Percentiles rank a stretch among this genome's conserved stretches.
Conservation (phyloP, 768 basidiomycete genomes). For the Termitomyces sp. region DNA sequence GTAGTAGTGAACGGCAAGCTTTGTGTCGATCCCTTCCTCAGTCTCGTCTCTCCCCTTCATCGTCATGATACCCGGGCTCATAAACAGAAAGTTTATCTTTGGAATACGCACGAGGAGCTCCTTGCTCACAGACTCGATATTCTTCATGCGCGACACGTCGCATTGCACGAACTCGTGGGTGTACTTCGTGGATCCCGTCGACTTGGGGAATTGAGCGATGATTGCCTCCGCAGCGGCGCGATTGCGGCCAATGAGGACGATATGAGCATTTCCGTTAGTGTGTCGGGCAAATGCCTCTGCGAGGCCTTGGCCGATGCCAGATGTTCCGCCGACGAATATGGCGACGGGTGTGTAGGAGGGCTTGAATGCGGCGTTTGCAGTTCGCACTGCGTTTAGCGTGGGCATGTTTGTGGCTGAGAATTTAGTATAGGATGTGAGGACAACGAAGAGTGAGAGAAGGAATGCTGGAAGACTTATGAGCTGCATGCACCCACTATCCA, state of each 20-base stretch:
- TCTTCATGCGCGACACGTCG: slow-evolving; percentile 40
- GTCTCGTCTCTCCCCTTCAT: slow-evolving; percentile 29
- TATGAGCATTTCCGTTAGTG: slow-evolving; percentile 38
- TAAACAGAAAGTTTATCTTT: slow-evolving; percentile 46
- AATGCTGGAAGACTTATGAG: background rate
- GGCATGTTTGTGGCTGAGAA: slow-evolving; percentile 15
- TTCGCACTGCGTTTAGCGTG: slow-evolving; percentile 15
- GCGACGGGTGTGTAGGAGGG: slow-evolving; percentile 22
- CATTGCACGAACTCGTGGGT: slow-evolving; percentile 38
- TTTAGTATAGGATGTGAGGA: background rate
- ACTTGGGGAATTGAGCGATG: slow-evolving; percentile 31
- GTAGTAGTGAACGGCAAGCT: slow-evolving; percentile 42
- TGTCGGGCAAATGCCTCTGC: slow-evolving; percentile 36
- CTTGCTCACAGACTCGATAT: slow-evolving; percentile 23
- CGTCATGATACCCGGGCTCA: slow-evolving; percentile 37
- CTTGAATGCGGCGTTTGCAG: slow-evolving; percentile 20
- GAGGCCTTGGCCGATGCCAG: slow-evolving; percentile 39
- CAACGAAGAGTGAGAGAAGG: background rate
- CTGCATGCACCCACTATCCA: background rate
- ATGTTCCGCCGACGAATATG: slow-evolving; percentile 34
- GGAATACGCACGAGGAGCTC: slow-evolving; percentile 28
- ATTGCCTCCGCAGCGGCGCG: slow-evolving; percentile 37
- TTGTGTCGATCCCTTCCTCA: slow-evolving; percentile 27
- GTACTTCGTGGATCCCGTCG: slow-evolving; percentile 11
- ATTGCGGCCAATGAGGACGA: slow-evolving; percentile 46